These are phyloP conservation scores for Lipomyces sp. DNA, from an alignment of 805 yeast species.

Conservation along the genomic window DNA sequence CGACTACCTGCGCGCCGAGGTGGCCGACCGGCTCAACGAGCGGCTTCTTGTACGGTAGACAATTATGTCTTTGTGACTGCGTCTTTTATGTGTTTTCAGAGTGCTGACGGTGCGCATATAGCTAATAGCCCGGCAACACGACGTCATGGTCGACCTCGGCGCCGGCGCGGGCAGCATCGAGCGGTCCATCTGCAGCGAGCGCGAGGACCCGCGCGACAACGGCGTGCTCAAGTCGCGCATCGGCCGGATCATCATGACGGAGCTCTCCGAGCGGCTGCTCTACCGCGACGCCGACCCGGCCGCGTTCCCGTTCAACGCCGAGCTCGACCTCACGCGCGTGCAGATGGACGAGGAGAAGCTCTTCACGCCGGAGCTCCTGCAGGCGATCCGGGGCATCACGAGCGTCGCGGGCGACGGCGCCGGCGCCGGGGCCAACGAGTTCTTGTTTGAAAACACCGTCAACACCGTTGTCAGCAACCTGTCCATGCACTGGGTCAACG, in stretches of 20 bases:
- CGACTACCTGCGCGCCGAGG: constrained; percentile 72
- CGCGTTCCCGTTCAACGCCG: constrained; percentile 41
- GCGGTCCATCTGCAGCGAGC: constrained; percentile 37
- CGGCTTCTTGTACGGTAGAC: constrained; percentile 50
- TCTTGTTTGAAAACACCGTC: constrained; percentile 40
- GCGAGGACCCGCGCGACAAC: constrained; percentile 46
- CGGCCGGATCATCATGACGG: constrained; percentile 60
- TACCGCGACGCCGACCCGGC: constrained; percentile 48
- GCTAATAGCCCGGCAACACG: constrained; percentile 63
- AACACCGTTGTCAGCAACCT: constrained; percentile 74
- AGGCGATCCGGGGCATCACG: constrained; percentile 41
- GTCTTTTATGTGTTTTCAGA: not conserved
- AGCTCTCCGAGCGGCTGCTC: constrained; percentile 54
- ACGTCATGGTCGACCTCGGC: constrained; percentile 66
- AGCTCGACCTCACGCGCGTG: constrained; percentile 48
- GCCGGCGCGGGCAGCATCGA: constrained; percentile 65
- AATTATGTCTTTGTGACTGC: not conserved
- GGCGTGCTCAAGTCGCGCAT: constrained; percentile 53
- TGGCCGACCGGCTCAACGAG: constrained; percentile 69
- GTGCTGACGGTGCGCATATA: not conserved
- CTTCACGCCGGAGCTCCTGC: constrained; percentile 26
- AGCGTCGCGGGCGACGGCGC: not conserved
- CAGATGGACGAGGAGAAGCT: constrained; percentile 64
- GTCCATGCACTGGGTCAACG: constrained; percentile 81
- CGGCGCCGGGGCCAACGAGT: constrained; percentile 9